Evolutionary conservation across 139 green algal species (phyloP), one percentile per base, ranked within the genome.

Genomic region (Coelastrella sp.): DNA sequence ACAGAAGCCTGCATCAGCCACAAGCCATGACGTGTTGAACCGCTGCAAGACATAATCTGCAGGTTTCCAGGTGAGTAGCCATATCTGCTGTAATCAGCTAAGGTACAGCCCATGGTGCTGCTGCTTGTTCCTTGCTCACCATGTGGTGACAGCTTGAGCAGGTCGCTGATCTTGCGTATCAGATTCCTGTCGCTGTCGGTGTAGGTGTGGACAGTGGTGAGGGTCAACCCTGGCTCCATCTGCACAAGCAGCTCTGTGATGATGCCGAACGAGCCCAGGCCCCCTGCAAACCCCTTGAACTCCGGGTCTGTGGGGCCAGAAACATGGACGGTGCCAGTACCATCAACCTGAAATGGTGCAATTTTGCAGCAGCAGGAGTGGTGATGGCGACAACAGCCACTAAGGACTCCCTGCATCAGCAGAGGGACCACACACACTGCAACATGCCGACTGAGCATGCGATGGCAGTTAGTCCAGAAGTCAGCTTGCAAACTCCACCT

Each of bases 201-300:
- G 8, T 68, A 19, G 14, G 84, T 89, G 22, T 66, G 80, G 15
- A 89, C 68, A 20, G 65, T 19, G 49, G 84, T 89, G 66, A 70
- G 12, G 12, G 84, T 82, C 4, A 70, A 35, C 35, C 35, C 35
- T 7, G 84, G 84, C 68, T 66, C 70, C 66, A 89, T 20, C 68
- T 89, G 84, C 35, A 89, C 17, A 35, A 68, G 27, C 22, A 89
- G 65, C 78, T 89, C 84, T 15, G 84, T 89, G 12, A 89, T 81
- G 9, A 89, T 56, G 27, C 84, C 84, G 15, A 81, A 25, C 35
- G 81, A n/a, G 61, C 84, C 84, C 11, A 89, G 15, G 5, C 84
- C 84, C 68, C 66, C 84, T 49, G 35, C 49, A 8, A 89, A 58
- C 6, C 35, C 84, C 11, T 66, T 65, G 22, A 65, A 80, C 68